Base-by-base conservation (phyloP, 2,329 filamentous ascomycete species). In the Colletotrichum nymphaeae region DNA sequence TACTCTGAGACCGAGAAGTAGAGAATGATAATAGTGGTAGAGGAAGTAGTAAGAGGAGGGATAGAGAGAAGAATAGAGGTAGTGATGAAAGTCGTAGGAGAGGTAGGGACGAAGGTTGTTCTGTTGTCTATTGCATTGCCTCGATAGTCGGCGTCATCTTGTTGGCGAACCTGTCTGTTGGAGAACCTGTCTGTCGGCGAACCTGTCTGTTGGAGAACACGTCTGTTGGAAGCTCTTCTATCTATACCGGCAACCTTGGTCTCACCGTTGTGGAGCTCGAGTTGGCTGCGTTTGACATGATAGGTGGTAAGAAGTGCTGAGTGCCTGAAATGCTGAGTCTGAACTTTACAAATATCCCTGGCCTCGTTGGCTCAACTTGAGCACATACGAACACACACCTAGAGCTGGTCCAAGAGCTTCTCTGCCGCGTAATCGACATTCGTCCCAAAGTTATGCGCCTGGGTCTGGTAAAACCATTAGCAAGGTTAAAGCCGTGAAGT, bases 201-300 rank as follows among this genome's bases (percentile, higher is more conserved):
- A 80, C 2, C 81, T 88, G 1, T 90, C 91, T 1, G 77, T 81
- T 1, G 88, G 88, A n/a, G n/a, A n/a, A n/a, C n/a, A n/a, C n/a
- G n/a, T n/a, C n/a, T n/a, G n/a, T n/a, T n/a, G n/a, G n/a, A n/a
- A n/a, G 92, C 84, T 78, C 81, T 60, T 75, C 82, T 12, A 86
- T 80, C 66, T 87, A 86, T 77, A 78, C 84, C 16, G 89, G 89
- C 60, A 83, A 82, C 42, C 93, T 94, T 76, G 84, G 90, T 78
- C 87, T 93, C 75, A 87, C 89, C 59, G 86, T 91, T 63, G 82
- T 88, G 58, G 80, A 82, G 24, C 76, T 83, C 1, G 11, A 35
- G 32, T 12, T 35, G 32, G 32, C 32, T 35, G 11, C 32, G 32
- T 35, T 35, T 35, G 32, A 35, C 32, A 35, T 22, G 42, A 49